phyloP scores from a whole-genome alignment of 75 land plant genomes.

The Pinus taeda region DNA sequence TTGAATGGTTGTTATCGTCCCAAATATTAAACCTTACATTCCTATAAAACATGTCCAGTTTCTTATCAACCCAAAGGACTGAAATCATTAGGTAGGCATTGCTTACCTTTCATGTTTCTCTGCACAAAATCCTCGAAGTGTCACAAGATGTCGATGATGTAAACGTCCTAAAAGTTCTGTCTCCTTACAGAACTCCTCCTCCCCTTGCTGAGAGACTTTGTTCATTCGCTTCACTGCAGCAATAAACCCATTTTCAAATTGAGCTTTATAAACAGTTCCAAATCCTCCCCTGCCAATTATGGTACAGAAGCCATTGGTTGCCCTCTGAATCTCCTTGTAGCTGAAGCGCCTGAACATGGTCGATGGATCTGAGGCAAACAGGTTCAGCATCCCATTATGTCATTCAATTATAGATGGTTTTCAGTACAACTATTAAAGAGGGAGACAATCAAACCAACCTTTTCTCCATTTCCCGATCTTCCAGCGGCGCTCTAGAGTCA shows the following conservation, averaged over 20 bases:
- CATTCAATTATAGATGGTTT: neutral
- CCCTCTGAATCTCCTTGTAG: constrained; percentile 70
- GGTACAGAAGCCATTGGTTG: constrained; percentile 72
- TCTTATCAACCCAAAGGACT: neutral
- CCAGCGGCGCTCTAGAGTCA: constrained; percentile 15
- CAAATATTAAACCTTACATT: neutral
- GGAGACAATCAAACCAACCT: constrained; percentile 27
- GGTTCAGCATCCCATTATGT: neutral
- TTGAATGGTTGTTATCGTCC: neutral
- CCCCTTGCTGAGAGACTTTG: constrained; percentile 69
- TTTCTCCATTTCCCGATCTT: constrained; percentile 35
- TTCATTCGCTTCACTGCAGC: constrained; percentile 84
- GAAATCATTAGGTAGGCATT: neutral
- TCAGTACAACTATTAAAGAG: constrained; percentile 5
- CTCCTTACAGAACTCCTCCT: constrained; percentile 85
- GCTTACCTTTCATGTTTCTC: constrained; percentile 64
- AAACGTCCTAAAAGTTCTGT: constrained; percentile 86
- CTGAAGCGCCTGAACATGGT: constrained; percentile 58
- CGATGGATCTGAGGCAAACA: constrained; percentile 39
- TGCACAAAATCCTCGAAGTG: constrained; percentile 79
- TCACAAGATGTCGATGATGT: constrained; percentile 92
- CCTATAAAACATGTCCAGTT: neutral
- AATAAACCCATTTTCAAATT: constrained; percentile 63
- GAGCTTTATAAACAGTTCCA: constrained; percentile 83
- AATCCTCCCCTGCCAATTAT: constrained; percentile 85